Conservation (phyloP, 2,329 filamentous ascomycete genomes). For the Fusarium fujikuroi region DNA sequence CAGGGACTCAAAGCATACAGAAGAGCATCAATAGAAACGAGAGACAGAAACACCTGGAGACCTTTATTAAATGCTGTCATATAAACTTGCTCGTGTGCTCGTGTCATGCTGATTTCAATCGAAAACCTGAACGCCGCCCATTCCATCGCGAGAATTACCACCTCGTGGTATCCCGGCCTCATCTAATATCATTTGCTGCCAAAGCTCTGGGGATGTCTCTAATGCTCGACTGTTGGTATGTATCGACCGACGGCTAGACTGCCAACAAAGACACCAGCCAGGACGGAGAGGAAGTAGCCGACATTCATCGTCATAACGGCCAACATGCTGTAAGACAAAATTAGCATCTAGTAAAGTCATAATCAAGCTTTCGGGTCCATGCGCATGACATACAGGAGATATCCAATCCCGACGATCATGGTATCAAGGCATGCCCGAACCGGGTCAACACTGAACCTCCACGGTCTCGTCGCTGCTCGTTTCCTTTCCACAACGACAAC, state of each 20-base stretch:
- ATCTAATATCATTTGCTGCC: background rate
- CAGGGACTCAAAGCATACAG: background rate
- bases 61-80: background rate
- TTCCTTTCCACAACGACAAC: slow-evolving; percentile 77
- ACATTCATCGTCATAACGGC: slow-evolving; percentile 92
- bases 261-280: slow-evolving; percentile 85
- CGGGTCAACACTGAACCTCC: slow-evolving; percentile 83
- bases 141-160: background rate
- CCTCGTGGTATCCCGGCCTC: background rate
- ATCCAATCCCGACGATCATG: slow-evolving; percentile 79
- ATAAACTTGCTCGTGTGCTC: background rate
- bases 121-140: background rate
- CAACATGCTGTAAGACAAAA: slow-evolving; percentile 76
- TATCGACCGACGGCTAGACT: slow-evolving; percentile 84
- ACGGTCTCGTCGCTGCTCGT: slow-evolving; percentile 68
- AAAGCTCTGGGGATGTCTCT: background rate
- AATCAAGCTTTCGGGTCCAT: background rate
- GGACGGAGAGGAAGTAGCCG: slow-evolving; percentile 84
- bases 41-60: background rate
- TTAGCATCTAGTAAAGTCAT: background rate
- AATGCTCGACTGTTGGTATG: slow-evolving; percentile 61
- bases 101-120: background rate
- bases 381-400: slow-evolving; percentile 77
- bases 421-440: slow-evolving; percentile 77
- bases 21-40: background rate